Conservation (phyloP, 2,329 filamentous ascomycete species). For the Bipolaris zeicola region DNA sequence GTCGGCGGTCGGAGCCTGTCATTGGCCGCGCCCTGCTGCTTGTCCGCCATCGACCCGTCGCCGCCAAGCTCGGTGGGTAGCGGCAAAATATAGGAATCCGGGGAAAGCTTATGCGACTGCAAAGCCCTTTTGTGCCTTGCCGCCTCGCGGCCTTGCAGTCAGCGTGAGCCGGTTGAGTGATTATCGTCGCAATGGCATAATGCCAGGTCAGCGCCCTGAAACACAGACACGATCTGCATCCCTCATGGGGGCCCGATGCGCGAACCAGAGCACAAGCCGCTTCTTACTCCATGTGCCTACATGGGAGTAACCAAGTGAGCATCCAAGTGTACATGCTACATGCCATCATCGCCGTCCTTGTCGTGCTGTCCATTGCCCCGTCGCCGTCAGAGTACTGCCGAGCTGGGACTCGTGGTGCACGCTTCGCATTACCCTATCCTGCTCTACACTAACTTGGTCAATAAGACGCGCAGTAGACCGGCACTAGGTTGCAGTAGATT, state of each 20-base stretch:
- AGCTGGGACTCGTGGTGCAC: slow-evolving; percentile 12
- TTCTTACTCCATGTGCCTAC: not conserved
- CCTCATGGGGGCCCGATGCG: slow-evolving; percentile 13
- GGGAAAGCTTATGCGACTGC: slow-evolving; percentile 35
- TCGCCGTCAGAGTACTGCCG: slow-evolving; percentile 5
- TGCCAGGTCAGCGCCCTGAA: slow-evolving; percentile 30
- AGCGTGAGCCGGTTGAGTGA: slow-evolving; percentile 23
- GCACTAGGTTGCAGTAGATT: not conserved
- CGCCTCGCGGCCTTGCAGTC: slow-evolving; percentile 13
- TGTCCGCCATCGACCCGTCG: slow-evolving; percentile 21
- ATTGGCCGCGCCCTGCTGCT: slow-evolving; percentile 11
- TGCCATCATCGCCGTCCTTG: slow-evolving; percentile 18
- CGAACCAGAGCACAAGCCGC: slow-evolving; percentile 22
- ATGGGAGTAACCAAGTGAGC: no score
- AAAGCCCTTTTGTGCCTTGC: not conserved
- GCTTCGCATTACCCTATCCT: slow-evolving; percentile 6
- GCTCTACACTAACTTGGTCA: slow-evolving; percentile 13
- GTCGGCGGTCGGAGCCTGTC: slow-evolving; percentile 26
- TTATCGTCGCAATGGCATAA: not conserved
- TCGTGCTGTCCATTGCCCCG: slow-evolving; percentile 12
- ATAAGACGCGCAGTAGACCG: slow-evolving; percentile 31
- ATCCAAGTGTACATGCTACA: not conserved
- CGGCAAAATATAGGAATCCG: slow-evolving; percentile 33
- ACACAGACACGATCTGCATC: slow-evolving; percentile 36
- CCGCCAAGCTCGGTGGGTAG: slow-evolving; percentile 33